Conservation (phyloP, 2,329 filamentous ascomycete species). For the Arthroderma sp. region DNA sequence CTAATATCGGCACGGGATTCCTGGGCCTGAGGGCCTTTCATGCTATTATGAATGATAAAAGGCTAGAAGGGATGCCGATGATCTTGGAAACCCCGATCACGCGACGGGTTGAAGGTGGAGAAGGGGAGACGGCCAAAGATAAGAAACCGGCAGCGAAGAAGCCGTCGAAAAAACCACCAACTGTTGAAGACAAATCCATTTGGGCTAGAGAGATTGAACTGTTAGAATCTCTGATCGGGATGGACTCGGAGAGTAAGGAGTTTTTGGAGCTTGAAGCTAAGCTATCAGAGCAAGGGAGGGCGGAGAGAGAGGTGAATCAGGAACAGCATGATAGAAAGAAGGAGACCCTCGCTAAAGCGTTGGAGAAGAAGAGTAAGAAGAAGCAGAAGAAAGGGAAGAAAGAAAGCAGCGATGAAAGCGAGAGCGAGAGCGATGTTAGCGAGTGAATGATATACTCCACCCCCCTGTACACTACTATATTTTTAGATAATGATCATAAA, state of each 20-base stretch:
- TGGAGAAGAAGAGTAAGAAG: slow-evolving; percentile 35
- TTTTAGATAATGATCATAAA: no score
- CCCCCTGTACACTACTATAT: no score
- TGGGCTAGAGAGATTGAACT: slow-evolving; percentile 95
- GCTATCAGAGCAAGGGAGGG: slow-evolving; percentile 53
- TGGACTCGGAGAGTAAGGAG: slow-evolving; percentile 61
- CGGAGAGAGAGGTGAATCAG: slow-evolving; percentile 61
- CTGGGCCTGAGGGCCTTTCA: slow-evolving; percentile 83
- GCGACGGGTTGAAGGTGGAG: slow-evolving; percentile 36
- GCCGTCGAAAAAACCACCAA: slow-evolving; percentile 13
- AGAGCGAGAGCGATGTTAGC: background rate
- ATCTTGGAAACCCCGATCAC: slow-evolving; percentile 95
- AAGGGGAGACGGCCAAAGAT: slow-evolving; percentile 4
- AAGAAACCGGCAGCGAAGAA: slow-evolving; percentile 13
- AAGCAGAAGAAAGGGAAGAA: slow-evolving; percentile 7
- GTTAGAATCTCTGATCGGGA: slow-evolving; percentile 73
- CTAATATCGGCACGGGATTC: slow-evolving; percentile 92
- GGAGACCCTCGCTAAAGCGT: slow-evolving; percentile 36
- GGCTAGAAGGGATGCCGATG: slow-evolving; percentile 71
- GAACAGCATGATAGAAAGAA: slow-evolving; percentile 66
- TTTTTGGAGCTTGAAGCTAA: slow-evolving; percentile 54
- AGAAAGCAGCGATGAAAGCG: slow-evolving; percentile 1
- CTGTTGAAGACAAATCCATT: slow-evolving; percentile 62
- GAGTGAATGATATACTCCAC: no score
- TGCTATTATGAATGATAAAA: slow-evolving; percentile 69